Conservation (phyloP, 805 yeast species). For the Candida jianshihensis region DNA sequence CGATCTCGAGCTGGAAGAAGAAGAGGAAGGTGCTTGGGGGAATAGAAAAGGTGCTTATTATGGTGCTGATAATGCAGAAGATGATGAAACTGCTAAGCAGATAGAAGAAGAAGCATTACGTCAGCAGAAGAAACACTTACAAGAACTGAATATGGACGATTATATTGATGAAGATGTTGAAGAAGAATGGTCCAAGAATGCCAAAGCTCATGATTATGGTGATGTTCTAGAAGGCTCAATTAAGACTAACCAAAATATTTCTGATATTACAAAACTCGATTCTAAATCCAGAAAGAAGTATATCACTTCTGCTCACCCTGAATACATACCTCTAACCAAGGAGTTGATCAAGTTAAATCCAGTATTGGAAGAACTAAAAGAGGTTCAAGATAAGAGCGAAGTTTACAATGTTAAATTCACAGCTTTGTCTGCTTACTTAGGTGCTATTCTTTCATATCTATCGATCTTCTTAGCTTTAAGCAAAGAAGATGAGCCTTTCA, state of each 20-base stretch:
- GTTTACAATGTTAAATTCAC: slow-evolving; percentile 45
- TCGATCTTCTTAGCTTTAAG: slow-evolving; percentile 61
- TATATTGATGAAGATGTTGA: slow-evolving; percentile 70
- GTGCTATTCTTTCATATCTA: slow-evolving; percentile 71
- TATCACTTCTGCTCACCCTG: slow-evolving; percentile 67
- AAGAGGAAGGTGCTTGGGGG: slow-evolving; percentile 43
- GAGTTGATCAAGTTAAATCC: slow-evolving; percentile 46
- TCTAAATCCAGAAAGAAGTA: slow-evolving; percentile 44
- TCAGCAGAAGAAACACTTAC: slow-evolving; percentile 73
- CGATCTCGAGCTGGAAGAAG: slow-evolving; percentile 22
- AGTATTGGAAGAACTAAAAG: slow-evolving; percentile 31
- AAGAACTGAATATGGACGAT: slow-evolving; percentile 70
- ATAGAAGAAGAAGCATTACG: slow-evolving; percentile 85
- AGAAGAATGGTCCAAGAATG: slow-evolving; percentile 71
- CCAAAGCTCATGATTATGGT: slow-evolving; percentile 37
- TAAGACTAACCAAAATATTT: slow-evolving; percentile 28
- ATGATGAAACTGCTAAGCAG: slow-evolving; percentile 68
- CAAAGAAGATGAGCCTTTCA: slow-evolving; percentile 45
- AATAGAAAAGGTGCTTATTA: slow-evolving; percentile 37
- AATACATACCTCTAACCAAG: slow-evolving; percentile 66
- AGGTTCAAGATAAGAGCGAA: slow-evolving; percentile 25
- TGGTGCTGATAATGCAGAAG: slow-evolving; percentile 46
- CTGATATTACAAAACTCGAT: slow-evolving; percentile 45
- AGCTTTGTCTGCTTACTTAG: slow-evolving; percentile 75
- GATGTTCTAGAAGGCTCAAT: slow-evolving; percentile 22